These are phyloP conservation scores for Paramecium biaurelia DNA, from an alignment of 73 alveolate genomes.

Conservation along the genomic window DNA sequence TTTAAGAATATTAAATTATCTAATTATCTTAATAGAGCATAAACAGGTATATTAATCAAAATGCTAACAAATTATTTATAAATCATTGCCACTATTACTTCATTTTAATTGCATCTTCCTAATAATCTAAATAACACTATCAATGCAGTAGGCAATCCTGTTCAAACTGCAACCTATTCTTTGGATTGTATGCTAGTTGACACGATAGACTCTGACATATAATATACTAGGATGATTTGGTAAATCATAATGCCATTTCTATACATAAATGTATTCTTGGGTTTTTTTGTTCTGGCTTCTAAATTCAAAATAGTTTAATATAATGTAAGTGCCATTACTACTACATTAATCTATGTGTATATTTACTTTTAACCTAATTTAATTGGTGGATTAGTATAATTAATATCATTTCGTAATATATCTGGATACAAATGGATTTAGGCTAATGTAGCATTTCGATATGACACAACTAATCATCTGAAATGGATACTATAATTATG, in stretches of 20 bases:
- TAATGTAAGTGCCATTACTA: neutral
- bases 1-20: too few species aligned
- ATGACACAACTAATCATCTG: neutral
- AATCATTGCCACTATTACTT: neutral
- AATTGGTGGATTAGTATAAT: neutral
- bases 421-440: neutral
- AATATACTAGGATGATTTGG: constrained; percentile 4
- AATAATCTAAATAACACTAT: neutral
- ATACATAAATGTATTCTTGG: too few species aligned
- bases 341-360: neutral
- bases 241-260: neutral
- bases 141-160: neutral
- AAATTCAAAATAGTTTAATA: too few species aligned
- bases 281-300: too few species aligned
- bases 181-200: neutral
- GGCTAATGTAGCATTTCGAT: neutral
- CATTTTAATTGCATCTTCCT: constrained; percentile 20
- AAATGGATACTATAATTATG: neutral
- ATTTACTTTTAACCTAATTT: constrained; percentile 13
- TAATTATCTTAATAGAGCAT: too few species aligned
- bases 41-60: neutral
- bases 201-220: too few species aligned
- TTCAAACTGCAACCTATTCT: neutral
- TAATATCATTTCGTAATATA: neutral
- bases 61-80: neutral